A percentile compares a stretch with the other conserved stretches of the same genome.
Evolutionary conservation across 192 early-diverging fungal species (phyloP).

Genomic region (Helicostylum pulchrum): DNA sequence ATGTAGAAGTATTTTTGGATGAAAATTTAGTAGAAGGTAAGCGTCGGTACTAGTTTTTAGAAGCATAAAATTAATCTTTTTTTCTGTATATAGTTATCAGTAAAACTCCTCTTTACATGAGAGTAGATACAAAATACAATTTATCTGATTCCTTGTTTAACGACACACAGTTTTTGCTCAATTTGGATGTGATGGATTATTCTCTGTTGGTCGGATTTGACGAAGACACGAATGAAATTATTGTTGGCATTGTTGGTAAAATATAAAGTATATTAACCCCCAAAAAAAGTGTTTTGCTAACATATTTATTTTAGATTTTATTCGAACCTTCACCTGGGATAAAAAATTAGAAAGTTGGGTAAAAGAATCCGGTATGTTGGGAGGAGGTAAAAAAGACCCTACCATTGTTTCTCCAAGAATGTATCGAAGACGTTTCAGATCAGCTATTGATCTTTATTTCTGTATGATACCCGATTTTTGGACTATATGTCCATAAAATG

Average conservation of each 20-base stretch:
- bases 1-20: slow-evolving; percentile 88
- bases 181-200: slow-evolving; percentile 98
- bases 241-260: slow-evolving; percentile 93
- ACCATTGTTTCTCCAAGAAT: slow-evolving; percentile 96
- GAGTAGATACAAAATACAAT: slow-evolving; percentile 83
- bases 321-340: slow-evolving; percentile 98
- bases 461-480: slow-evolving; percentile 76
- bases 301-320: slow-evolving; percentile 64
- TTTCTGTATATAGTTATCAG: slow-evolving; percentile 53
- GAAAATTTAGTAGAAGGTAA: slow-evolving; percentile 89
- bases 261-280: not conserved
- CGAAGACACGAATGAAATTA: slow-evolving; percentile 76
- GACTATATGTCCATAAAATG: slow-evolving; percentile 4
- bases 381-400: slow-evolving; percentile 86
- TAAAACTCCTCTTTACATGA: slow-evolving; percentile 85
- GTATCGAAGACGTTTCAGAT: slow-evolving; percentile 90
- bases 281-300: not conserved
- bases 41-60: slow-evolving; percentile 5
- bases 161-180: slow-evolving; percentile 89
- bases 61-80: not conserved
- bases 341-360: slow-evolving; percentile 98
- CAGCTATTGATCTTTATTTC: slow-evolving; percentile 91
- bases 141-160: slow-evolving; percentile 84
- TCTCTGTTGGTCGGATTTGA: slow-evolving; percentile 94
- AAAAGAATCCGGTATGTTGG: slow-evolving; percentile 88